A percentile compares a stretch with the other conserved stretches of the same genome.
phyloP scores from a whole-genome alignment of 1,139 yeast genomes.

The Entelexis sorbosivorans region DNA sequence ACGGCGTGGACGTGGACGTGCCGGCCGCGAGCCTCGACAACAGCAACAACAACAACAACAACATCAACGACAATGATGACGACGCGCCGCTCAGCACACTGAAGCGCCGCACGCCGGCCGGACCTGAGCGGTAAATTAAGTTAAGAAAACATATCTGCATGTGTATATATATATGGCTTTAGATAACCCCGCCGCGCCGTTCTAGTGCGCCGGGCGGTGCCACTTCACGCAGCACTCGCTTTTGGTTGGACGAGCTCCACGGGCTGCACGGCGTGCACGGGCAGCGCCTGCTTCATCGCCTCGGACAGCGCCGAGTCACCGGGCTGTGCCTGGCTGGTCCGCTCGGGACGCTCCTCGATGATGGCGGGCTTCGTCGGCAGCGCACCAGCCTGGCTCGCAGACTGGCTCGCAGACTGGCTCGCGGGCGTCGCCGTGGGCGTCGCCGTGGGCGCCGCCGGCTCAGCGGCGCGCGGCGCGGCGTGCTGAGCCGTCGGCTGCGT shows the following conservation, averaged over 20 bases:
- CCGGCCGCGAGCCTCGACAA: no score
- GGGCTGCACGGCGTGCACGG: constrained; percentile 5
- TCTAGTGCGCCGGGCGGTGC: no score
- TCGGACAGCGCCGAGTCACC: not conserved
- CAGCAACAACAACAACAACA: no score
- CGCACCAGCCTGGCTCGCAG: not conserved
- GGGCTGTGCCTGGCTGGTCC: not conserved
- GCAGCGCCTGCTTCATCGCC: constrained; percentile 7
- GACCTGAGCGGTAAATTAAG: not conserved
- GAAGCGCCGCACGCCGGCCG: not conserved
- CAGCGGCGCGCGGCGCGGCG: no score
- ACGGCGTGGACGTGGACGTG: constrained; percentile 71
- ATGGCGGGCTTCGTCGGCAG: constrained; percentile 1
- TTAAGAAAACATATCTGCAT: not conserved
- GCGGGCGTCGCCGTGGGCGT: no score
- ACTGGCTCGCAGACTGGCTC: no score
- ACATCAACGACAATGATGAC: not conserved
- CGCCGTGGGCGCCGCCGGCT: no score
- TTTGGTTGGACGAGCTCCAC: constrained; percentile 9
- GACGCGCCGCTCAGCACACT: constrained; percentile 6
- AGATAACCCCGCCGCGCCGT: not conserved
- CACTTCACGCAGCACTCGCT: not conserved
- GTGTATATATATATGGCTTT: not conserved
- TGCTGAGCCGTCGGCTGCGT: not conserved
- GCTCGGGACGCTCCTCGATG: constrained; percentile 2